Conservation (phyloP, 148 eudicot genomes). For the Cornus controversa region DNA sequence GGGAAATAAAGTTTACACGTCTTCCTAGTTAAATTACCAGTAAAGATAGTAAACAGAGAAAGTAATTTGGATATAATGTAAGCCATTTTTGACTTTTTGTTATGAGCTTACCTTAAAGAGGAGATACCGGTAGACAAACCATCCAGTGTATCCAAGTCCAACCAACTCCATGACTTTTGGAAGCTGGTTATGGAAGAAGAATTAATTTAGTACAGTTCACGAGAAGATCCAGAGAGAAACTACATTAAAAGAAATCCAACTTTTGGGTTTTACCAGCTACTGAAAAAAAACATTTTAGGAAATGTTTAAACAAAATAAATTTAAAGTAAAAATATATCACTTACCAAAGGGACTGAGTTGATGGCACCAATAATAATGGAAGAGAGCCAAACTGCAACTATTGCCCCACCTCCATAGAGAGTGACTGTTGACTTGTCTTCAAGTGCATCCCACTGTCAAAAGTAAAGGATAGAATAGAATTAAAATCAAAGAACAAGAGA, state of each 20-base stretch:
- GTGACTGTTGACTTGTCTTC: slow-evolving; percentile 56
- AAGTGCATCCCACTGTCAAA: slow-evolving; percentile 45
- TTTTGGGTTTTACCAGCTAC: not conserved
- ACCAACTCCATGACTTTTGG: not conserved
- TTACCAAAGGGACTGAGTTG: slow-evolving; percentile 58
- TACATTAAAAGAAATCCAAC: too few relatives aligned
- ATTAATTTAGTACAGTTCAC: not conserved
- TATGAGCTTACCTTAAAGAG: not conserved
- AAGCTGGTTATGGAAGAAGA: not conserved
- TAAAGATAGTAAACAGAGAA: not conserved
- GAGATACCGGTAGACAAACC: not conserved
- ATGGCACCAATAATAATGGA: slow-evolving; percentile 44
- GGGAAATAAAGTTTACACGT: not conserved
- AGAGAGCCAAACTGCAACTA: slow-evolving; percentile 53
- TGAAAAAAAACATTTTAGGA: not conserved
- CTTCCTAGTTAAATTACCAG: not conserved
- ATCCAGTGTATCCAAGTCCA: not conserved
- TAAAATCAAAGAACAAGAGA: not conserved
- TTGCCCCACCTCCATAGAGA: slow-evolving; percentile 58
- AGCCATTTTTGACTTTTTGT: not conserved
- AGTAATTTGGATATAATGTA: not conserved
- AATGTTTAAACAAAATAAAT: not conserved
- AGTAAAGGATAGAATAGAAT: not conserved
- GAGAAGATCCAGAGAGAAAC: not conserved
- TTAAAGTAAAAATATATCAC: not conserved